Evolutionary conservation across 2,329 filamentous ascomycete genomes (phyloP).

Genomic region (Colletotrichum sp.): DNA sequence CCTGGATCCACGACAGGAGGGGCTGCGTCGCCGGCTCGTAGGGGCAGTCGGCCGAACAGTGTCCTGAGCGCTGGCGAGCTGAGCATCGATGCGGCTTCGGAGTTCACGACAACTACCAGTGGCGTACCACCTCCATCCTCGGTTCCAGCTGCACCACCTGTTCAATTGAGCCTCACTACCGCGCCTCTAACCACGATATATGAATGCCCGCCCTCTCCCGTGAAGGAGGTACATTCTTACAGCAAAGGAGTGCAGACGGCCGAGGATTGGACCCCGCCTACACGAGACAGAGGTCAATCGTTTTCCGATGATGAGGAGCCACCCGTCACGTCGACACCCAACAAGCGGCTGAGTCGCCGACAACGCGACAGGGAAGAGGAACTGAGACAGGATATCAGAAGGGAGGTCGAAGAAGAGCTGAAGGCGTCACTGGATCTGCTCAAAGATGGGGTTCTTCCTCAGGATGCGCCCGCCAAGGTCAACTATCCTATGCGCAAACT

Average conservation of each 20-base stretch:
- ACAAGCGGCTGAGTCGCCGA: slow-evolving; percentile 78
- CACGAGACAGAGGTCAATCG: slow-evolving; percentile 58
- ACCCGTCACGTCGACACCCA: slow-evolving; percentile 62
- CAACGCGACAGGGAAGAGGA: slow-evolving; percentile 88
- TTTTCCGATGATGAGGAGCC: slow-evolving; percentile 70
- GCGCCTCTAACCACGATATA: slow-evolving; percentile 77
- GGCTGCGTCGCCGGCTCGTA: slow-evolving; percentile 68
- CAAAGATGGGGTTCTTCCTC: slow-evolving; percentile 53
- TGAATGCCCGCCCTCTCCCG: slow-evolving; percentile 78
- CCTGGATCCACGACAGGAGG: slow-evolving; percentile 71
- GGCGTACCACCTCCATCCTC: slow-evolving; percentile 39
- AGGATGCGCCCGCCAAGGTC: slow-evolving; percentile 43
- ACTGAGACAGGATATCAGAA: slow-evolving; percentile 80
- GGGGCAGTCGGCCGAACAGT: slow-evolving; percentile 83
- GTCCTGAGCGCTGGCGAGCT: slow-evolving; percentile 82
- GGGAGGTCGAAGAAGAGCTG: slow-evolving; percentile 92
- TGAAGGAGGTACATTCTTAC: slow-evolving; percentile 90
- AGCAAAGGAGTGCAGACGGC: slow-evolving; percentile 96
- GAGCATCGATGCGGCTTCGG: slow-evolving; percentile 72
- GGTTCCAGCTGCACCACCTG: slow-evolving; percentile 41
- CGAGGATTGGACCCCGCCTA: slow-evolving; percentile 70
- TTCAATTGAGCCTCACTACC: slow-evolving; percentile 73
- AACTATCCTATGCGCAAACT: slow-evolving; percentile 83
- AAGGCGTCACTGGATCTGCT: slow-evolving; percentile 71
- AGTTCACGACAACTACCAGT: slow-evolving; percentile 55